A percentile compares a stretch with the other conserved stretches of the same genome.
Conservation (phyloP, 441 rosid genomes). For the Adansonia gregorii region DNA sequence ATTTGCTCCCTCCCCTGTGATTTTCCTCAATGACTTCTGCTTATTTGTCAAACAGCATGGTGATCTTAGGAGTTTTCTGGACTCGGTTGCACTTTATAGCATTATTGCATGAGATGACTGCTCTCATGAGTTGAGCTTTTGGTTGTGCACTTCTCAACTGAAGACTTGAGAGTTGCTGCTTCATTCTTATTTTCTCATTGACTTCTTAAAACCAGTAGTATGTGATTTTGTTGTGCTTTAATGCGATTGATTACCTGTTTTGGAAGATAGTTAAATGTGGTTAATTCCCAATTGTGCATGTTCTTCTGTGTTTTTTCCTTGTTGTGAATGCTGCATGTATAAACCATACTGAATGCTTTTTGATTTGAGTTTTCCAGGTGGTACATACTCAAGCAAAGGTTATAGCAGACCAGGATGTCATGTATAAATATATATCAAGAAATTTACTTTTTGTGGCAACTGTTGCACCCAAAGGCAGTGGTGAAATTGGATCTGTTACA, state of each 20-base stretch:
- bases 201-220: not conserved
- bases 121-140: constrained; percentile 1
- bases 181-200: not conserved
- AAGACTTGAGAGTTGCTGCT: not conserved
- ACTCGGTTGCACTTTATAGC: not conserved
- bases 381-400: constrained; percentile 99
- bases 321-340: not conserved
- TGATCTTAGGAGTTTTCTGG: constrained; percentile 1
- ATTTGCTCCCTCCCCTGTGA: not conserved
- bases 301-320: constrained; percentile 20
- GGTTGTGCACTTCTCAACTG: constrained; percentile 14
- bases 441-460: constrained; percentile 92
- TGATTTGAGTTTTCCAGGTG: constrained; percentile 54
- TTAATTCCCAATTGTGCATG: constrained; percentile 11
- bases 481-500: constrained; percentile 80
- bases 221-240: constrained; percentile 18
- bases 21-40: not conserved
- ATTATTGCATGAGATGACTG: constrained; percentile 8
- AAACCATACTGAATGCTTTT: constrained; percentile 5
- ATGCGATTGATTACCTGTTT: not conserved
- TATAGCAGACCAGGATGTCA: constrained; percentile 83
- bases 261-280: constrained; percentile 2
- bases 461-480: constrained; percentile 84
- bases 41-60: not conserved
- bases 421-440: constrained; percentile 88